phyloP scores from a whole-genome alignment of 139 green algal genomes.

The Parachlorella kessleri region DNA sequence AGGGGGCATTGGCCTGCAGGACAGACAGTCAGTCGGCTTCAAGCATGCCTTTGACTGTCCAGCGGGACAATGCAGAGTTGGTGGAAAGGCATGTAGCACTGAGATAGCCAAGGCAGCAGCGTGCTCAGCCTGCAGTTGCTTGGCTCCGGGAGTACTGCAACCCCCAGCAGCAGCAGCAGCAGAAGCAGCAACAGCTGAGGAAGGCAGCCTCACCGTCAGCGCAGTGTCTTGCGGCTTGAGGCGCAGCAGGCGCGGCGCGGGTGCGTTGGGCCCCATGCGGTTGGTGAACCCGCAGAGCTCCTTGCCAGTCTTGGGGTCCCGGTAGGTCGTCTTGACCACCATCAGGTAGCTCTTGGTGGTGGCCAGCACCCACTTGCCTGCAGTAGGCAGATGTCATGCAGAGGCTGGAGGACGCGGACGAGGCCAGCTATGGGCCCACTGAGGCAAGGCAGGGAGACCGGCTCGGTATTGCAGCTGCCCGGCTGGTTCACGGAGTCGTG shows the following conservation, averaged over 20 bases:
- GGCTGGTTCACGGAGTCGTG: too few relatives aligned
- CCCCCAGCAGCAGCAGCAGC: too few relatives aligned
- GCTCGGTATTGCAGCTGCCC: too few relatives aligned
- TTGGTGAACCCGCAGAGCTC: constrained; percentile 78
- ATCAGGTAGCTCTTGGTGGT: constrained; percentile 95
- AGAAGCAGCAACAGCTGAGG: not conserved
- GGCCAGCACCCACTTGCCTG: constrained; percentile 81
- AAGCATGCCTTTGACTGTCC: not conserved
- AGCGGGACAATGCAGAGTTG: too few relatives aligned
- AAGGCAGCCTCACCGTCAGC: constrained; percentile 1
- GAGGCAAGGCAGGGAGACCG: not conserved
- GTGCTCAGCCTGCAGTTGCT: too few relatives aligned
- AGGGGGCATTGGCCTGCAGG: constrained; percentile 13
- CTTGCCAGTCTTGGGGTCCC: constrained; percentile 61
- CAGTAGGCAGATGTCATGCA: too few relatives aligned
- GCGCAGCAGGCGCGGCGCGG: constrained; percentile 84
- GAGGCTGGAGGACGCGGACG: too few relatives aligned
- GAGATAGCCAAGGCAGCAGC: too few relatives aligned
- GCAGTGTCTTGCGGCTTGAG: constrained; percentile 81
- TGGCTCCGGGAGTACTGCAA: too few relatives aligned
- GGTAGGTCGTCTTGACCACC: constrained; percentile 88
- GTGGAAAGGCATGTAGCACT: too few relatives aligned
- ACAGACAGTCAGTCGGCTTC: not conserved
- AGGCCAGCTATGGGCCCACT: too few relatives aligned
- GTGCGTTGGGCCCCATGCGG: constrained; percentile 62